Evolutionary conservation across 805 yeast species (phyloP), one percentile per base, ranked within the genome.

Genomic region (Komagataella kurtzmanii): DNA sequence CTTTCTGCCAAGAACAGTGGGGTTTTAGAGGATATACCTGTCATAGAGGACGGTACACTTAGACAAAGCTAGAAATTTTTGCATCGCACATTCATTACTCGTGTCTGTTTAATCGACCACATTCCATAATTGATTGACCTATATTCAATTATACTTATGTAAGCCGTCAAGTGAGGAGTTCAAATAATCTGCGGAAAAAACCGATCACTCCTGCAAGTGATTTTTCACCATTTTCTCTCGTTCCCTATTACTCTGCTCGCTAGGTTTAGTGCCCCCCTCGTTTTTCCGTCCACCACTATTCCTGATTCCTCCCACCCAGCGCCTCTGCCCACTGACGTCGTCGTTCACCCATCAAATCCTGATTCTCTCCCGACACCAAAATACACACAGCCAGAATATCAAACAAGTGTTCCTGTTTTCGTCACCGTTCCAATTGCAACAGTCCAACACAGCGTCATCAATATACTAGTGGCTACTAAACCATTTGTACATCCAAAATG

Each of bases 401-500:
- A 30, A 30, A 30, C 40, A 30, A 30, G 40, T 30, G 40, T 30
- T 30, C 40, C 40, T 30, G 40, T 30, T 30, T 30, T 14, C 40
- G 40, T 30, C 40, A 30, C 40, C 40, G 40, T 30, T 30, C 40
- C 40, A 30, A 30, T 30, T 30, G 40, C 40, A 30, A 30, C 40
- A 10, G 40, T 30, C 40, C 10, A 30, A 30, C 40, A 14, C 40
- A 30, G 40, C 40, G 12, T 30, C 40, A 30, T 30, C 40, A 30
- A 10, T 30, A 30, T 30, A 30, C 40, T 30, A 10, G 40, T 30
- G 40, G 40, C 40, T 30, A 30, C 3, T 30, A 14, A 30, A 30
- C 40, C 40, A 30, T 30, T 30, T 30, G 40, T 30, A 30, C 40
- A 30, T 30, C 40, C 40, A 78, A 72, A 60, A 81, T 81, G 88